Base-by-base conservation (phyloP, 1,139 yeast genomes). In the Debaryomycetaceae sp. region DNA sequence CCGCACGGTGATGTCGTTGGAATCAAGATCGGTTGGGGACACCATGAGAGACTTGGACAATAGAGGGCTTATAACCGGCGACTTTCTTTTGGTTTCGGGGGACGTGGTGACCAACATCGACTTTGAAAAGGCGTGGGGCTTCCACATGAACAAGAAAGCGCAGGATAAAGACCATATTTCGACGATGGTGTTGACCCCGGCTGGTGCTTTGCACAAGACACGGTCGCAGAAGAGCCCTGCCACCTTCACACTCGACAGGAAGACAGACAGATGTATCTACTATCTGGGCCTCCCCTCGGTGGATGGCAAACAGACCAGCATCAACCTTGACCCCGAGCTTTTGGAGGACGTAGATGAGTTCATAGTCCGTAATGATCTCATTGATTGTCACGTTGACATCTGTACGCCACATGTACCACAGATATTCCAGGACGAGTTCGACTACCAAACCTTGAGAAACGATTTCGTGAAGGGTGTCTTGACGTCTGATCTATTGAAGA, bases 401-500 rank as follows among this genome's bases (percentile, higher is more conserved):
- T 93, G 99, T 65, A 76, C 97, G 6, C 91, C 96, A 1, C 91
- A 86, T 54, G 97, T 95, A 27, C 98, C 98, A 1, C 95, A 95
- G 24, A 83, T 93, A 49, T 93, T 91, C 68, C 96, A 89, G 55
- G 99, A 93, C 59, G 91, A 93, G 63, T 93, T 93, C 57, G 99
- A 93, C 67, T 93, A 91, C 63, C 97, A 91, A 62, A 72, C 80
- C 47, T 73, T 93, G 52, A 79, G 99, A 65, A 74, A 78, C 38
- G 99, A 93, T 66, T 93, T 93, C 60, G 87, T 93, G 29, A 85
- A 81, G 55, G 98, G 98, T 43, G 95, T 93, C 29, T 75, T 95
- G 48, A 84, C 95, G 11, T 86, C 95, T 42, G 99, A 93, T 65
- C 77, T 93, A 54, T 72, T 93, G 55, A 93, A 91, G 53, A 93